These are phyloP conservation scores for Ploettnerulaceae sp. DNA, from an alignment of 2,329 filamentous ascomycete species.

Conservation along the genomic window DNA sequence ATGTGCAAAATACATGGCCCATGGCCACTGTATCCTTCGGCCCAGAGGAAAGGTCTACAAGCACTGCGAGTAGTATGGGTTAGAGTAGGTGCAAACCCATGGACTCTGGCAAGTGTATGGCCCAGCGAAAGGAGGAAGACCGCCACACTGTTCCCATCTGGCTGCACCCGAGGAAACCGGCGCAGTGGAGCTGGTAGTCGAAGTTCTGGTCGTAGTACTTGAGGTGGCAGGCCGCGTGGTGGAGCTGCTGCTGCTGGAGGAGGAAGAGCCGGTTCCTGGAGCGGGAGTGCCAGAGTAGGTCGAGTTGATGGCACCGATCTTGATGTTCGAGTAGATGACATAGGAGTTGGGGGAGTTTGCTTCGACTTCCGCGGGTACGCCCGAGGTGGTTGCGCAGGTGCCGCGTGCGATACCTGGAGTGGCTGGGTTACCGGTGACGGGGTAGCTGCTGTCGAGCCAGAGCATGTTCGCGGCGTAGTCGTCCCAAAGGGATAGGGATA, in stretches of 20 bases:
- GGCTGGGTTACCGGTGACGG: slow-evolving; percentile 42
- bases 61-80: slow-evolving; percentile 38
- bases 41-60: slow-evolving; percentile 26
- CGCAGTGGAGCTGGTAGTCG: background rate
- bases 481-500: slow-evolving; percentile 56
- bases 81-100: slow-evolving; percentile 25
- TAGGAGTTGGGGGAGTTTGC: slow-evolving; percentile 39
- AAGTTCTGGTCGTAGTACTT: slow-evolving; percentile 6
- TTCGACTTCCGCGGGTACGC: slow-evolving; percentile 48
- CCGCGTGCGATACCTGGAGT: slow-evolving; percentile 49
- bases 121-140: slow-evolving; percentile 33
- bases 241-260: slow-evolving; percentile 3
- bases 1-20: background rate
- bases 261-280: background rate
- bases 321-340: slow-evolving; percentile 37
- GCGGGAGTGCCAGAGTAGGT: slow-evolving; percentile 21
- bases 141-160: slow-evolving; percentile 35
- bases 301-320: slow-evolving; percentile 32
- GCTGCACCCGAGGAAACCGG: slow-evolving; percentile 12
- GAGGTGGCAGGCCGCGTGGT: background rate
- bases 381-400: slow-evolving; percentile 47
- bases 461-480: slow-evolving; percentile 62
- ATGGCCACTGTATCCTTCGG: background rate
- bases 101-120: slow-evolving; percentile 31
- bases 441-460: slow-evolving; percentile 68